phyloP scores from a whole-genome alignment of 257 asterid genomes.

The Haberlea rhodopensis region DNA sequence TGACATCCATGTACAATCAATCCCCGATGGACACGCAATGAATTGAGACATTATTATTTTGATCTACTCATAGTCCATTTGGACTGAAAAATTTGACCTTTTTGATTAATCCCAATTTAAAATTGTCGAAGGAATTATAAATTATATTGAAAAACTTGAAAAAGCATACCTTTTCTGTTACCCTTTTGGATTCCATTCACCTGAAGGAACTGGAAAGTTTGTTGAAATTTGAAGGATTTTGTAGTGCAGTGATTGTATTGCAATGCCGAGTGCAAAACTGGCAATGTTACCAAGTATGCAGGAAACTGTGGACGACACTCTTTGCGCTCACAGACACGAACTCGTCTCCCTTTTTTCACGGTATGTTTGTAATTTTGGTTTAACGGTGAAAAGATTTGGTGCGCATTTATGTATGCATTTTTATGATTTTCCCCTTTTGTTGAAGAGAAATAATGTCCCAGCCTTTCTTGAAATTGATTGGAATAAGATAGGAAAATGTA shows the following conservation, averaged over 20 bases:
- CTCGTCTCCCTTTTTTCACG: conserved; percentile 87
- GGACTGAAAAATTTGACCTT: background rate
- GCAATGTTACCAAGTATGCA: conserved; percentile 70
- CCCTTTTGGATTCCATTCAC: conserved; percentile 5
- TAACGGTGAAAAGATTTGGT: background rate
- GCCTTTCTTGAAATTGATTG: background rate
- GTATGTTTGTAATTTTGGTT: conserved; percentile 30
- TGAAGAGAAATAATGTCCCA: background rate
- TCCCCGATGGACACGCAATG: conserved; percentile 19
- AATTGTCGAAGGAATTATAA: background rate
- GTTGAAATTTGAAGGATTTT: background rate
- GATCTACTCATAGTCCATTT: background rate
- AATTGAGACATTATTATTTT: background rate
- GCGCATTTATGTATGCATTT: background rate
- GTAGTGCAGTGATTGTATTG: background rate
- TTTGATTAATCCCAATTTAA: background rate
- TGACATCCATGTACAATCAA: background rate
- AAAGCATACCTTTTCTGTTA: conserved; percentile 5
- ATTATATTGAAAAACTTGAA: background rate
- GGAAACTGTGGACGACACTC: conserved; percentile 90
- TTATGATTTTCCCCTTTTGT: background rate
- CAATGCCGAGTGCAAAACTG: conserved; percentile 54
- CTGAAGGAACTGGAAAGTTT: background rate
- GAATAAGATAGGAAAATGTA: background rate
- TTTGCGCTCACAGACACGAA: conserved; percentile 82